Conservation (phyloP, 1,284 basidiomycete genomes). For the Cryptococcus hybrid region DNA sequence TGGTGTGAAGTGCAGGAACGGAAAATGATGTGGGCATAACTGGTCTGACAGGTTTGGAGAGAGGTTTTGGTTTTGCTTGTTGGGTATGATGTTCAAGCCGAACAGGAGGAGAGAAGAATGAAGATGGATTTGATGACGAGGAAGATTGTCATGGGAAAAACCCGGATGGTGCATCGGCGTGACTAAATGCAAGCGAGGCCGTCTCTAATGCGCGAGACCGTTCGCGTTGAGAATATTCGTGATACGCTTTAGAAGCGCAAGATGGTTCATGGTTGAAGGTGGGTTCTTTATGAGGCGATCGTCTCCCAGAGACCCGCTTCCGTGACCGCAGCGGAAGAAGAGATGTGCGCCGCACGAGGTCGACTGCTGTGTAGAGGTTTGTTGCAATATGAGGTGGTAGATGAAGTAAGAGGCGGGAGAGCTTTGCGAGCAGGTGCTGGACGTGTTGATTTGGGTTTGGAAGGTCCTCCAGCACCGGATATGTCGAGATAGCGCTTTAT, state of each 20-base stretch:
- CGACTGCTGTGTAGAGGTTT: too few species aligned
- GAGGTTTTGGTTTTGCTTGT: slow-evolving; percentile 7
- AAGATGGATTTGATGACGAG: slow-evolving; percentile 7
- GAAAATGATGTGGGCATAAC: slow-evolving; percentile 16
- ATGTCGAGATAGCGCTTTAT: slow-evolving; percentile 51
- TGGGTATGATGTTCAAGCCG: slow-evolving; percentile 13
- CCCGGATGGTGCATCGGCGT: too few species aligned
- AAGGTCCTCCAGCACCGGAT: slow-evolving; percentile 16
- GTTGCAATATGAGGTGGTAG: slow-evolving; percentile 2
- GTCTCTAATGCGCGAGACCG: too few species aligned
- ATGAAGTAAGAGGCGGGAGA: slow-evolving; percentile 2
- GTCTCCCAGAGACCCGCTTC: too few species aligned
- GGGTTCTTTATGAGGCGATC: too few species aligned
- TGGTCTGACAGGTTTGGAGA: slow-evolving; percentile 26
- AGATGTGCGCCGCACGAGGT: too few species aligned
- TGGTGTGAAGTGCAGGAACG: slow-evolving; percentile 9
- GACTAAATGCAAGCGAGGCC: too few species aligned
- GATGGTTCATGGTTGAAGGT: too few species aligned
- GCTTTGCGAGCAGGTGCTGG: not conserved
- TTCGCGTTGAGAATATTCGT: too few species aligned
- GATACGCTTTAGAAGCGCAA: too few species aligned
- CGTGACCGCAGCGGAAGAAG: too few species aligned
- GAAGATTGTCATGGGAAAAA: not conserved
- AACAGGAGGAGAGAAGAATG: slow-evolving; percentile 18
- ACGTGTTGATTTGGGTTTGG: slow-evolving; percentile 11